Evolutionary conservation across 2,329 filamentous ascomycete species (phyloP), one percentile per base, ranked within the genome.

Genomic region (Alternaria burnsii): DNA sequence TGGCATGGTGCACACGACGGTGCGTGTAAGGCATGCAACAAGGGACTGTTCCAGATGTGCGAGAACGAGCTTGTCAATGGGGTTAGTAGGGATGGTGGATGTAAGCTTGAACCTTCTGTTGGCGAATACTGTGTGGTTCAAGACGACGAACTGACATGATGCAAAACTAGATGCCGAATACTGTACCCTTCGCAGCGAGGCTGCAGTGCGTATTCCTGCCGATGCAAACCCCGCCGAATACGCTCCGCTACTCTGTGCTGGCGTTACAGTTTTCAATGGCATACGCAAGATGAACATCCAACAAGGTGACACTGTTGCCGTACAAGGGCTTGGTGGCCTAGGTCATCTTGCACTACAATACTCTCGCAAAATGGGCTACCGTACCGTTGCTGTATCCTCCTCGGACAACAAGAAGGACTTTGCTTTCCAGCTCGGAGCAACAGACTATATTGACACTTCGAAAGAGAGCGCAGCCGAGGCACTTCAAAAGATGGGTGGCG

Each of bases 1-100:
- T 92, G 89, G 89, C 89, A 91, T 70, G 89, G 89, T 58, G 88
- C 87, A 2, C 87, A 90, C 69, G 87, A 89, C 69, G 77, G 78
- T 2, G 80, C 79, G 1, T 94, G 91, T 80, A 83, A 83, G 30
- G 73, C 84, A 12, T 94, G 91, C 78, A 84, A 85, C 56, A 83
- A 86, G 16, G 87, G 87, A 2, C 75, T 85, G 24, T 91, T 86
- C 79, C 89, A 93, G 75, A 88, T 89, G 78, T 94, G 91, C 77
- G 82, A 87, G 22, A 86, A 89, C 65, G 79, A 73, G 48, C 74
- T 77, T 0, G 74, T 92, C 71, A 93, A 92, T 73, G 91, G 91
- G 12, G 83, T 91, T 5, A 86, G 80, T 3, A 81, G 79, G 40
- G 83, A 91, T 64, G 91, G 91, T 52, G 91, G 91, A 36, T 93